Conservation (phyloP, 805 yeast species). For the Teunomyces panamensis region DNA sequence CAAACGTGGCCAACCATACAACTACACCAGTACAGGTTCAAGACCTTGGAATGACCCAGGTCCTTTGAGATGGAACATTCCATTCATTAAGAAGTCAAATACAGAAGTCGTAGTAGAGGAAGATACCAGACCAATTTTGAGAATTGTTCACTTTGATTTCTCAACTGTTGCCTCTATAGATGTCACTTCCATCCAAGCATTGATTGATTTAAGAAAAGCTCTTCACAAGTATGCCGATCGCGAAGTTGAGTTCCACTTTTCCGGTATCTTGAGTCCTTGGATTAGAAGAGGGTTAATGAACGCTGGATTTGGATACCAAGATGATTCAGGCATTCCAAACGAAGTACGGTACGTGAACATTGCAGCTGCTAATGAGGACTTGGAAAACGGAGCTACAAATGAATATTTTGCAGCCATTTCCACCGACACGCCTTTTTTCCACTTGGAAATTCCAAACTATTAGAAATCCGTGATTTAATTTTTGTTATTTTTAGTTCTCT, state of each 20-base stretch:
- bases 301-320: constrained; percentile 72
- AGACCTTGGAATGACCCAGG: constrained; percentile 94
- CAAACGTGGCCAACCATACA: constrained; percentile 53
- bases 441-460: constrained; percentile 69
- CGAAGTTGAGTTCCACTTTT: constrained; percentile 86
- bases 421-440: constrained; percentile 74
- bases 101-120: constrained; percentile 12
- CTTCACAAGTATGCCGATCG: constrained; percentile 71
- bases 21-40: constrained; percentile 43
- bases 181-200: constrained; percentile 73
- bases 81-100: constrained; percentile 21
- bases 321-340: constrained; percentile 37
- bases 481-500: neutral
- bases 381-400: constrained; percentile 26
- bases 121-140: constrained; percentile 61
- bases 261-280: constrained; percentile 86
- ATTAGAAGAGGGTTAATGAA: constrained; percentile 69
- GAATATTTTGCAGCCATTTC: constrained; percentile 53
- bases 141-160: constrained; percentile 77
- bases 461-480: neutral
- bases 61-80: constrained; percentile 42
- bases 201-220: constrained; percentile 73
- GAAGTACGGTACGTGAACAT: constrained; percentile 41
- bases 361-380: constrained; percentile 27
- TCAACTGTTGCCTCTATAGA: constrained; percentile 74